Conservation (phyloP, 768 basidiomycete genomes). For the Leccinum variicolor region DNA sequence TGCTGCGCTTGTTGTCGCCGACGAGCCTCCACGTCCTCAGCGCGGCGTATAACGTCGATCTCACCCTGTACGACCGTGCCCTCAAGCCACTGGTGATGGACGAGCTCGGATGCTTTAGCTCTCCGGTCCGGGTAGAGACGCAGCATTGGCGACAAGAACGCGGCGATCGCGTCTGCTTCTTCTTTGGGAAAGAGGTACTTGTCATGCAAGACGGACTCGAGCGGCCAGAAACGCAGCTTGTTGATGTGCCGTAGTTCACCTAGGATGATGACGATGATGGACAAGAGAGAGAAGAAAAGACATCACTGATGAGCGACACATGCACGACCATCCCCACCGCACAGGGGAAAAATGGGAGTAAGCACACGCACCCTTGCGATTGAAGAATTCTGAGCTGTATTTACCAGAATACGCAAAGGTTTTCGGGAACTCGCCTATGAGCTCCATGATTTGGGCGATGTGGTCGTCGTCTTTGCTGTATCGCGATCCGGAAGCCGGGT, state of each 20-base stretch:
- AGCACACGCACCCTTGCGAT: constrained; percentile 71
- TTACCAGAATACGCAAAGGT: constrained; percentile 84
- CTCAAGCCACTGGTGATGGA: constrained; percentile 85
- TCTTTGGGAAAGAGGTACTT: constrained; percentile 89
- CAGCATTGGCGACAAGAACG: constrained; percentile 88
- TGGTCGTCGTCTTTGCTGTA: constrained; percentile 98
- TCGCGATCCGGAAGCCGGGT: constrained; percentile 90
- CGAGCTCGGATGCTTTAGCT: constrained; percentile 82
- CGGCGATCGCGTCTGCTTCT: constrained; percentile 78
- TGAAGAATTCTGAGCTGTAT: constrained; percentile 94
- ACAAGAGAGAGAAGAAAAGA: not conserved
- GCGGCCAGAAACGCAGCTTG: constrained; percentile 90
- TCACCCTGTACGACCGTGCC: constrained; percentile 87
- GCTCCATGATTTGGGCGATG: constrained; percentile 96
- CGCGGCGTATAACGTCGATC: constrained; percentile 70
- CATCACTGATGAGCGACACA: constrained; percentile 7
- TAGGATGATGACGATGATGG: constrained; percentile 17
- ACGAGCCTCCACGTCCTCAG: constrained; percentile 50
- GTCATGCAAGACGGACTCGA: constrained; percentile 79
- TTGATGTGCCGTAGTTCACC: constrained; percentile 91
- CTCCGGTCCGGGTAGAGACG: constrained; percentile 85
- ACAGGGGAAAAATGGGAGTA: not conserved
- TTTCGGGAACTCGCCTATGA: constrained; percentile 87
- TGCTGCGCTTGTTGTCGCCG: constrained; percentile 18
- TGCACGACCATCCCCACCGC: not conserved